Base-by-base conservation (phyloP, 2,329 filamentous ascomycete species). In the Colletotrichum spaethianum region DNA sequence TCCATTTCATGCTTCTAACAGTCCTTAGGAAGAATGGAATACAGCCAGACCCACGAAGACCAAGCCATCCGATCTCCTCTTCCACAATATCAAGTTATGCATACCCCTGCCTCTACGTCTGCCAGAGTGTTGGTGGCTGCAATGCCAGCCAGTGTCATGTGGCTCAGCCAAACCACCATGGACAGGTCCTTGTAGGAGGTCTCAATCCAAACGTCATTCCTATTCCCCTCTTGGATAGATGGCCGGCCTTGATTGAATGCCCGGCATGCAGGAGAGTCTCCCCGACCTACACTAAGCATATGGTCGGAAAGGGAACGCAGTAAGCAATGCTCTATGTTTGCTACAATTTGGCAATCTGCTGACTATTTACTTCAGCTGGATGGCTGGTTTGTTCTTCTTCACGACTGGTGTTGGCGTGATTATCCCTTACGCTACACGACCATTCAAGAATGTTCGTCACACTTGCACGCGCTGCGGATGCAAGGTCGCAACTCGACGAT, bases 401-500 rank as follows among this genome's bases (percentile, higher is more conserved):
- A 63, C 60, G n/a, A 74, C 72, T 23, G 72, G 55, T 1, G 12
- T 74, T 14, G 69, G 69, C 8, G 61, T 68, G 9, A 70, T 73
- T 50, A 44, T 72, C 9, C 72, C 72, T 18, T 74, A 74, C 53
- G 63, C 65, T 18, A 28, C 38, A 20, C 63, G 62, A 44, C 44
- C 70, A 11, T 73, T 74, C 50, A 73, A 74, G 70, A 57, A 73
- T 38, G 70, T 70, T 23, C 64, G 55, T 5, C 72, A 74, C 57
- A 44, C 33, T 31, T 74, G 72, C 44, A 16, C 65, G 60, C 64
- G 60, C 36, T 74, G 72, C 50, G 72, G 70, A 50, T 61, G 64
- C 11, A 16, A 23, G 31, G 63, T 74, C 5, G 72, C 72, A 8
- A 72, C 70, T 18, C 40, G 23, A 11, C 48, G 65, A 38, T 73